phyloP scores from a whole-genome alignment of 2,329 filamentous ascomycete genomes.

The Juglanconis juglandina region DNA sequence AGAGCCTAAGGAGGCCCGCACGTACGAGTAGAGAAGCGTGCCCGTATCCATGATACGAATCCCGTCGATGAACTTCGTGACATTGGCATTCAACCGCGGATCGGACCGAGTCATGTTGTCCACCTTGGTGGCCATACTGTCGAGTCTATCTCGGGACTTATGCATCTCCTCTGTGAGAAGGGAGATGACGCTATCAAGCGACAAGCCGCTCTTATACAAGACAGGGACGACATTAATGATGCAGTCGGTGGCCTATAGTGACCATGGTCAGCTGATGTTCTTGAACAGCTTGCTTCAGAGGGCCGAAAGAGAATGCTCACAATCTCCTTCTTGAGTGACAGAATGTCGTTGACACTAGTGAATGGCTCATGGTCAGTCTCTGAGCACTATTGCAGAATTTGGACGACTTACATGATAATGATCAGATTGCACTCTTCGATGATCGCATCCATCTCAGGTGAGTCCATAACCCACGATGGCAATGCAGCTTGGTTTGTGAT shows the following conservation, averaged over 20 bases:
- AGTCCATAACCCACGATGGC: constrained; percentile 20
- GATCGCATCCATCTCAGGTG: constrained; percentile 18
- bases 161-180: constrained; percentile 14
- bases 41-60: constrained; percentile 30
- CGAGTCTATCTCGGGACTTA: constrained; percentile 14
- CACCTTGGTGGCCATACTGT: constrained; percentile 6
- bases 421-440: constrained; percentile 19
- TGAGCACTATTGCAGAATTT: fast-evolving
- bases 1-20: not conserved
- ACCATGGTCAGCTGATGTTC: not conserved
- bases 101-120: constrained; percentile 14
- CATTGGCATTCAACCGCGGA: constrained; percentile 11
- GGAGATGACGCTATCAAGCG: constrained; percentile 6
- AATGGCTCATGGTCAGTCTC: not conserved
- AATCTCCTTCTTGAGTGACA: constrained; percentile 24
- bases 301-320: constrained; percentile 3
- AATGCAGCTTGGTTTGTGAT: constrained; percentile 13
- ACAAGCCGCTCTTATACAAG: constrained; percentile 14
- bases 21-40: constrained; percentile 32
- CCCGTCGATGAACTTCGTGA: constrained; percentile 28
- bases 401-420: constrained; percentile 20
- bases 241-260: constrained; percentile 19
- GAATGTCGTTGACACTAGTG: constrained; percentile 21
- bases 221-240: constrained; percentile 21
- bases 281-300: not conserved